phyloP scores from a whole-genome alignment of 371 early-diverging fungal genomes.

The Fennellomyces sp. region DNA sequence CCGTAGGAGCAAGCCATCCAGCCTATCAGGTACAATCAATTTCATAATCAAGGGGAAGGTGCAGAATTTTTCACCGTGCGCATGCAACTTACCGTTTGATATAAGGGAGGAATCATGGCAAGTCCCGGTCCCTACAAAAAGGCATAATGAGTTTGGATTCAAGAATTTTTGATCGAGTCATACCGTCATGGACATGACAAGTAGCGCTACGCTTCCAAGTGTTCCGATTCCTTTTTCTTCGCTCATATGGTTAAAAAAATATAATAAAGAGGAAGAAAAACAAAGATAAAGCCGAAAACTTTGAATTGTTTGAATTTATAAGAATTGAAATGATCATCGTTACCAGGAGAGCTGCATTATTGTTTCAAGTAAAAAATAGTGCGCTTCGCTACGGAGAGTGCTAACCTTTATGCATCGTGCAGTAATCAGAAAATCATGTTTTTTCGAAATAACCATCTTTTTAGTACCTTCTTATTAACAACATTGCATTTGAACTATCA shows the following conservation, averaged over 20 bases:
- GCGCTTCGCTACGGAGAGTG: too few species aligned
- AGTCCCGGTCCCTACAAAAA: constrained; percentile 40
- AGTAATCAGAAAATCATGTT: too few species aligned
- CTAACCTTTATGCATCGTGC: too few species aligned
- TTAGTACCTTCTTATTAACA: constrained; percentile 1
- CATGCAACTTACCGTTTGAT: constrained; percentile 43
- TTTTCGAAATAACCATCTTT: neutral
- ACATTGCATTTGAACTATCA: too few species aligned
- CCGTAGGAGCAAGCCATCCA: constrained; percentile 45
- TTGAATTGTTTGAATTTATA: neutral
- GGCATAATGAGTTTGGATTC: neutral
- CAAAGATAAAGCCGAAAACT: neutral
- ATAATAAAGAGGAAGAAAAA: neutral
- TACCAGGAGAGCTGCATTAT: neutral
- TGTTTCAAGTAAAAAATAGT: neutral
- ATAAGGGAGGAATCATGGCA: constrained; percentile 46
- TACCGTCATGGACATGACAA: constrained; percentile 53
- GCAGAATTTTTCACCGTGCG: too few species aligned
- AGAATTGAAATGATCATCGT: neutral
- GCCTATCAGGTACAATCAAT: constrained; percentile 17
- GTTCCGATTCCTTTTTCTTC: constrained; percentile 34
- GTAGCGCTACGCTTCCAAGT: constrained; percentile 38
- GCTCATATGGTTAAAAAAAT: neutral
- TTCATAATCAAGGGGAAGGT: neutral
- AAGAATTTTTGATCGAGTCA: too few species aligned